phyloP scores from a whole-genome alignment of 2,329 filamentous ascomycete species.

The Alternaria sp. region DNA sequence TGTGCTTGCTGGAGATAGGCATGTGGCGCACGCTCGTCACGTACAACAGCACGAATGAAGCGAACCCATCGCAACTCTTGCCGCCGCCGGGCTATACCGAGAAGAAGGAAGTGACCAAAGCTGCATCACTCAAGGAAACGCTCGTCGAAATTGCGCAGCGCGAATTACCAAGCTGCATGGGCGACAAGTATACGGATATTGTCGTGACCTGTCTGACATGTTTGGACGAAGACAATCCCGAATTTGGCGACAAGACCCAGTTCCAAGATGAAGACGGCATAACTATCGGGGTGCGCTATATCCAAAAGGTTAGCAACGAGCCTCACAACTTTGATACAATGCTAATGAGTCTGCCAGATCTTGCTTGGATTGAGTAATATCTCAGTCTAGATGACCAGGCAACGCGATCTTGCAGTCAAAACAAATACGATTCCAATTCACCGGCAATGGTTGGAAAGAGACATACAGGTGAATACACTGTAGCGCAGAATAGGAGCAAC shows the following conservation, averaged over 20 bases:
- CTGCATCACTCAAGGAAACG: not conserved
- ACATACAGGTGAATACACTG: too few relatives aligned
- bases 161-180: not conserved
- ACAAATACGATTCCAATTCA: too few relatives aligned
- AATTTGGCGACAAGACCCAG: fast-evolving
- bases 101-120: not conserved
- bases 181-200: not conserved
- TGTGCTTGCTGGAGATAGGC: not conserved
- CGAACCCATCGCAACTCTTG: fast-evolving
- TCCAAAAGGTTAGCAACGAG: not conserved
- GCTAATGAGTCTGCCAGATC: not conserved
- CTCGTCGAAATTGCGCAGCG: not conserved
- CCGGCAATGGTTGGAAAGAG: too few relatives aligned
- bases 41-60: not conserved
- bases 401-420: not conserved
- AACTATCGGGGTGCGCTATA: not conserved
- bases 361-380: not conserved
- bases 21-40: not conserved
- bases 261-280: not conserved
- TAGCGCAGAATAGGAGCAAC: too few relatives aligned
- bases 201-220: not conserved
- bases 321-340: fast-evolving
- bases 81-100: not conserved
- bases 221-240: not conserved
- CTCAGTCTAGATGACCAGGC: not conserved